Conservation (phyloP, 371 early-diverging fungal genomes). For the Cokeromyces recurvatus region DNA sequence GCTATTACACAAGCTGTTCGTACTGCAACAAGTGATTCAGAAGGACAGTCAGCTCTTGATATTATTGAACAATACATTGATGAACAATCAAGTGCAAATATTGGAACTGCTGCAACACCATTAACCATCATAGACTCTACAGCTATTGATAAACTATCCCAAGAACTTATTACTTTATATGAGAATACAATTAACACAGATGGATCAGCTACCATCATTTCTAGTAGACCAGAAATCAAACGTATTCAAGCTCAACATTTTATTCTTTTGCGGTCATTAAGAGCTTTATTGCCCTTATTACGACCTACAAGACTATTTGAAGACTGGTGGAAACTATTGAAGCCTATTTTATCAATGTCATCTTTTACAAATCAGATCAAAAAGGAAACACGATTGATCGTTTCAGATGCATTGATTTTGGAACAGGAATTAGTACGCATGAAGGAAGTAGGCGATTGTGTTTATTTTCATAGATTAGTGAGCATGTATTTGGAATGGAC, state of each 20-base stretch:
- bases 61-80: slow-evolving; percentile 35
- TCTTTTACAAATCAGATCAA: slow-evolving; percentile 33
- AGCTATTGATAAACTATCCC: slow-evolving; percentile 33
- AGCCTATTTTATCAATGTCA: slow-evolving; percentile 29
- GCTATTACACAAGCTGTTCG: slow-evolving; percentile 31
- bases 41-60: slow-evolving; percentile 35
- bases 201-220: slow-evolving; percentile 15
- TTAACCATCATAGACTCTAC: slow-evolving; percentile 15
- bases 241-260: slow-evolving; percentile 32
- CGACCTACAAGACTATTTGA: slow-evolving; percentile 27
- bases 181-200: slow-evolving; percentile 13
- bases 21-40: slow-evolving; percentile 22
- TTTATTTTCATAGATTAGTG: slow-evolving; percentile 23
- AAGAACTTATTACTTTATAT: slow-evolving; percentile 26
- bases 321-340: slow-evolving; percentile 28
- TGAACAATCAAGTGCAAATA: slow-evolving; percentile 24
- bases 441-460: slow-evolving; percentile 4
- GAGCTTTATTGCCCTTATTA: slow-evolving; percentile 30
- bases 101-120: slow-evolving; percentile 4
- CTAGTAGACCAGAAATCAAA: slow-evolving; percentile 17
- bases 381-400: slow-evolving; percentile 27
- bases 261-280: slow-evolving; percentile 30
- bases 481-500: slow-evolving; percentile 34
- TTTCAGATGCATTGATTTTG: slow-evolving; percentile 27
- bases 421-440: slow-evolving; percentile 22